Percentiles rank a stretch among this genome's conserved stretches.
Conservation (phyloP, 768 basidiomycete species). For the Lactifluus volemus region DNA sequence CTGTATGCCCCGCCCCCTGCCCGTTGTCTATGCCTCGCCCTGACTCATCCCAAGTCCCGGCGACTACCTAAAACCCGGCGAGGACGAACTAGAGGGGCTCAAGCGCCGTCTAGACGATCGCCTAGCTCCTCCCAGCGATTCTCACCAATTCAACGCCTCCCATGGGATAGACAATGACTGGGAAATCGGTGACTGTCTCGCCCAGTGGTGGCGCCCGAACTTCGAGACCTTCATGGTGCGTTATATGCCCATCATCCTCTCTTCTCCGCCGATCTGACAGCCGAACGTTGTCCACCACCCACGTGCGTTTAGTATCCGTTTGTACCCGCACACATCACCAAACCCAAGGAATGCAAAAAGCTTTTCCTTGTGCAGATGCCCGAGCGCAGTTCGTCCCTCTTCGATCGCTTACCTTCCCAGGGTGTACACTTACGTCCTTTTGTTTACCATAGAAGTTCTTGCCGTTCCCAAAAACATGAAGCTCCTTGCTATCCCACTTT, state of each 20-base stretch:
- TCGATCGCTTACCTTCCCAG: neutral
- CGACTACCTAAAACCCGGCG: slow-evolving; percentile 96
- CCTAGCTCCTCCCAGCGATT: slow-evolving; percentile 69
- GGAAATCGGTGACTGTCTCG: slow-evolving; percentile 95
- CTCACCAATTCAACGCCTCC: slow-evolving; percentile 62
- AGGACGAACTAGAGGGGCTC: slow-evolving; percentile 86
- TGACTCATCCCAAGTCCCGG: slow-evolving; percentile 55
- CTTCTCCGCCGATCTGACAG: neutral
- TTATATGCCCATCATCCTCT: slow-evolving; percentile 12
- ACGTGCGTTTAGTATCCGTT: slow-evolving; percentile 67
- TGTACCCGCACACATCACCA: slow-evolving; percentile 90
- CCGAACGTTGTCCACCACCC: neutral
- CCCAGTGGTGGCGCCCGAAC: slow-evolving; percentile 97
- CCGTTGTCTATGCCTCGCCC: neutral
- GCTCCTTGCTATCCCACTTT: slow-evolving; percentile 89
- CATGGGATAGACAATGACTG: slow-evolving; percentile 83
- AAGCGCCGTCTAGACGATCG: slow-evolving; percentile 85
- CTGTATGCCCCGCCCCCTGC: slow-evolving; percentile 49
- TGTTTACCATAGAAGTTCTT: slow-evolving; percentile 60
- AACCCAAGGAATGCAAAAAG: slow-evolving; percentile 98
- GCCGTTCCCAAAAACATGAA: slow-evolving; percentile 99
- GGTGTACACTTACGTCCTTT: neutral
- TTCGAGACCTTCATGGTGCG: slow-evolving; percentile 98
- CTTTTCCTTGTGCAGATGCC: slow-evolving; percentile 94
- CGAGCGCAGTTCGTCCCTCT: slow-evolving; percentile 62